These are phyloP conservation scores for Suillus clintonianus DNA, from an alignment of 768 basidiomycete species.

Conservation along the genomic window DNA sequence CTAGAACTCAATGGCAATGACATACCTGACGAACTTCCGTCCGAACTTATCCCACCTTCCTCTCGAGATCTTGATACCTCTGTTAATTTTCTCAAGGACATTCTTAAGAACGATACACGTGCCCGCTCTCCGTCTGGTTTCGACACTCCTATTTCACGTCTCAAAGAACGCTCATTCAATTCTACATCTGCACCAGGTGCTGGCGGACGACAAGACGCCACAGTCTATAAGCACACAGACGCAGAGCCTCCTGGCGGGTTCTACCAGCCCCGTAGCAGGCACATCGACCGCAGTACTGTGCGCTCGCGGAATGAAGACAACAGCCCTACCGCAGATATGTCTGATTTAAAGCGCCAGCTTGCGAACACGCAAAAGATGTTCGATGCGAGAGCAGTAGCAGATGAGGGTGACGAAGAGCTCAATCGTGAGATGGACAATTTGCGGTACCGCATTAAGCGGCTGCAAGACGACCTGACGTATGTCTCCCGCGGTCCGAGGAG, in stretches of 20 bases:
- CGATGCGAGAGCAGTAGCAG: slow-evolving; percentile 69
- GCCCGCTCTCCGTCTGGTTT: slow-evolving; percentile 58
- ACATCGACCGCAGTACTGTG: slow-evolving; percentile 83
- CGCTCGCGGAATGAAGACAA: slow-evolving; percentile 72
- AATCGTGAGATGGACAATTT: slow-evolving; percentile 89
- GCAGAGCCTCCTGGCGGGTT: slow-evolving; percentile 58
- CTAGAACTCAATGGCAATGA: slow-evolving; percentile 89
- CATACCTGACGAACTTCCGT: slow-evolving; percentile 83
- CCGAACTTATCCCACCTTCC: slow-evolving; percentile 91
- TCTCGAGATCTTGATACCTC: slow-evolving; percentile 86
- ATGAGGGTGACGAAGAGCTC: slow-evolving; percentile 86
- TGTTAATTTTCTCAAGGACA: slow-evolving; percentile 84
- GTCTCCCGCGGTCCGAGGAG: slow-evolving; percentile 74
- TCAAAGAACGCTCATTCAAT: slow-evolving; percentile 75
- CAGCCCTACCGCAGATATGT: slow-evolving; percentile 63
- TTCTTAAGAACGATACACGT: slow-evolving; percentile 85
- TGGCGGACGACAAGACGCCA: slow-evolving; percentile 78
- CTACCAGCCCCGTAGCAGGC: slow-evolving; percentile 81
- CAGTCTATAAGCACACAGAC: slow-evolving; percentile 85
- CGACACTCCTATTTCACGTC: slow-evolving; percentile 58
- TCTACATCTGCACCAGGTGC: slow-evolving; percentile 51
- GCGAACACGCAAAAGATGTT: slow-evolving; percentile 79
- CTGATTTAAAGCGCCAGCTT: slow-evolving; percentile 85
- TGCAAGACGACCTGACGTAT: slow-evolving; percentile 92
- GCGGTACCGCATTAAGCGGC: slow-evolving; percentile 77